Evolutionary conservation across 1,139 yeast genomes (phyloP).

Genomic region (Protomyces pachydermus): DNA sequence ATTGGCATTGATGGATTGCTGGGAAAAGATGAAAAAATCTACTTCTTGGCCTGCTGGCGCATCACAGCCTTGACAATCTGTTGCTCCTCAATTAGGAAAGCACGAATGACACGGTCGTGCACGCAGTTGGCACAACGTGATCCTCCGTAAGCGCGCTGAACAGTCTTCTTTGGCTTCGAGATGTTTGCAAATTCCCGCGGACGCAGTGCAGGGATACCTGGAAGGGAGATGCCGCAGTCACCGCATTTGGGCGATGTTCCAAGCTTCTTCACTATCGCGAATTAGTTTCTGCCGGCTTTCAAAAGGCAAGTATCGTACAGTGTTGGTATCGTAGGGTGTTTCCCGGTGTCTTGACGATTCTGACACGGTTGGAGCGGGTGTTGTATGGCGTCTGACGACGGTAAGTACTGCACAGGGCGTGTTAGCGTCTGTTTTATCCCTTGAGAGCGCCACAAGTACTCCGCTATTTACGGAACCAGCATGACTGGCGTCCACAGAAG

Average conservation of each 20-base stretch:
- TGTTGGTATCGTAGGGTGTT: constrained; percentile 97
- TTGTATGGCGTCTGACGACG: constrained; percentile 77
- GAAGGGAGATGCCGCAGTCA: constrained; percentile 89
- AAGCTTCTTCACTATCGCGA: constrained; percentile 59
- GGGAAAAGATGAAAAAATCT: neutral
- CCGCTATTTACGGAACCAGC: neutral
- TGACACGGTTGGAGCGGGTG: constrained; percentile 73
- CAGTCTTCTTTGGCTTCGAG: constrained; percentile 95
- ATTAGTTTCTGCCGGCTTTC: constrained; percentile 32
- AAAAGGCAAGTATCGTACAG: constrained; percentile 33
- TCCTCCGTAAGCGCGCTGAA: constrained; percentile 99
- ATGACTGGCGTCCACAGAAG: neutral
- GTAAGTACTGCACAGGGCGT: constrained; percentile 46
- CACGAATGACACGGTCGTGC: constrained; percentile 89
- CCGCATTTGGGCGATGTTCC: constrained; percentile 98
- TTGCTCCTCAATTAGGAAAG: constrained; percentile 99
- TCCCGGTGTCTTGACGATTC: constrained; percentile 99
- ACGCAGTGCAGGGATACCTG: constrained; percentile 86
- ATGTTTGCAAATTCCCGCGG: constrained; percentile 95
- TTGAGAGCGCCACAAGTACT: neutral
- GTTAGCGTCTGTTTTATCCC: neutral
- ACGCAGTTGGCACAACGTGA: constrained; percentile 98
- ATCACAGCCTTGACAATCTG: constrained; percentile 41
- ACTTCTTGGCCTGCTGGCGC: constrained; percentile 26
- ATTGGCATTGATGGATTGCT: no score